Evolutionary conservation across 495 filamentous ascomycete species (phyloP).

Genomic region (Daldinia decipiens): DNA sequence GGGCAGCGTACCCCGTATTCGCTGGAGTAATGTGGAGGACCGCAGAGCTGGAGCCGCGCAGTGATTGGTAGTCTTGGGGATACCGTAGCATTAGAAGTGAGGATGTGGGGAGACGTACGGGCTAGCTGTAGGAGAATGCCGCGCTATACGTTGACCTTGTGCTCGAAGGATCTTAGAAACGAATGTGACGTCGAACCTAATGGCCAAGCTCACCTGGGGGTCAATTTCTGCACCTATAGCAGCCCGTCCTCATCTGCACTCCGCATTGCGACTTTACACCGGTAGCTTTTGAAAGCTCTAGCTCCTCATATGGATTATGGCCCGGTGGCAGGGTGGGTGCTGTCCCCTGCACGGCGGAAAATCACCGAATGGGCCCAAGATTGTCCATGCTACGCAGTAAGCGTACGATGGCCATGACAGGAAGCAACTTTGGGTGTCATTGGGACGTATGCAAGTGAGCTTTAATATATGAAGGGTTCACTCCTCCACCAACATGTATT

Average conservation of each 20-base stretch:
- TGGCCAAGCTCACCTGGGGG: slow-evolving; percentile 24
- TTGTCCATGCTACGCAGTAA: slow-evolving; percentile 33
- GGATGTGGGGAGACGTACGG: slow-evolving; percentile 28
- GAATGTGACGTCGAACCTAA: slow-evolving; percentile 40
- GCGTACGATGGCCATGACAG: slow-evolving; percentile 15
- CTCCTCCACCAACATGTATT: slow-evolving; percentile 22
- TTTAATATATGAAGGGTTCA: slow-evolving; percentile 45
- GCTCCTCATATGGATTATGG: slow-evolving; percentile 36
- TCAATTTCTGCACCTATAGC: slow-evolving; percentile 48
- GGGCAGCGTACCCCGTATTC: slow-evolving; percentile 32
- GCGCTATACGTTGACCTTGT: slow-evolving; percentile 22
- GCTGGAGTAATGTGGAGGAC: slow-evolving; percentile 31
- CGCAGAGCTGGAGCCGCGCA: slow-evolving; percentile 7
- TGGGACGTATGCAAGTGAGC: slow-evolving; percentile 34
- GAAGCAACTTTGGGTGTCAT: slow-evolving; percentile 32
- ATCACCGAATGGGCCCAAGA: slow-evolving; percentile 39
- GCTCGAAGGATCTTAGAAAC: slow-evolving; percentile 33
- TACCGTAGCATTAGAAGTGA: slow-evolving; percentile 28
- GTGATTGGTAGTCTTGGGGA: slow-evolving; percentile 33
- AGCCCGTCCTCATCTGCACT: slow-evolving; percentile 26
- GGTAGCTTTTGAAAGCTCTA: slow-evolving; percentile 8
- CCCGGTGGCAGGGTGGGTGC: slow-evolving; percentile 31
- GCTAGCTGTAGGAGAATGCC: slow-evolving; percentile 16
- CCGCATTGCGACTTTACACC: slow-evolving; percentile 16
- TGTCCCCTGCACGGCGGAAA: slow-evolving; percentile 30